These are phyloP conservation scores for Vanilla planifolia DNA, from an alignment of 106 monocot species.

Conservation along the genomic window DNA sequence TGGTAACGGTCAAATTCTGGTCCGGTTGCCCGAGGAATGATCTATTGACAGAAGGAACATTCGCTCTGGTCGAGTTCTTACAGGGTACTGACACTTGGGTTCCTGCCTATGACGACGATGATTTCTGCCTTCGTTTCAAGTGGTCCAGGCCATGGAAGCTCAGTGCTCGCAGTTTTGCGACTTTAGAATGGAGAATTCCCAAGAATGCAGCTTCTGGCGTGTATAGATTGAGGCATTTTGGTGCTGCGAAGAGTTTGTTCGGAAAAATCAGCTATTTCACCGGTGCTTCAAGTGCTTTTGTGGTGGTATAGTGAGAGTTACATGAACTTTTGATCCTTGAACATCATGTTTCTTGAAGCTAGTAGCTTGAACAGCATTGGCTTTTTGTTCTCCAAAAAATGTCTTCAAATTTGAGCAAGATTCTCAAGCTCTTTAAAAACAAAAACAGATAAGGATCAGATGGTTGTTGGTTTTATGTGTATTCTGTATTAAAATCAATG, in stretches of 20 bases:
- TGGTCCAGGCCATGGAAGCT: constrained; percentile 71
- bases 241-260: constrained; percentile 71
- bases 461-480: too few species aligned
- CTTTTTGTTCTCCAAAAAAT: too few species aligned
- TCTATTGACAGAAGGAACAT: constrained; percentile 68
- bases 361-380: too few species aligned
- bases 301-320: constrained; percentile 44
- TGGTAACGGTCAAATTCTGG: constrained; percentile 70
- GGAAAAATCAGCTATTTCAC: constrained; percentile 69
- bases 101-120: constrained; percentile 76
- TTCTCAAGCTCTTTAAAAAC: too few species aligned
- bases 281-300: constrained; percentile 76
- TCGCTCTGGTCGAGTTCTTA: constrained; percentile 58
- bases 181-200: constrained; percentile 84
- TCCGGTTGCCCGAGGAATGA: constrained; percentile 90
- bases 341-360: too few species aligned
- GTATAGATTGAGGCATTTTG: constrained; percentile 80
- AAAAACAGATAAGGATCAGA: too few species aligned
- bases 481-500: too few species aligned
- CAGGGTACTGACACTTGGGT: constrained; percentile 37
- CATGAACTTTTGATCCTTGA: too few species aligned
- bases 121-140: constrained; percentile 74
- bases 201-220: constrained; percentile 41
- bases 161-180: constrained; percentile 60
- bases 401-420: too few species aligned